Base-by-base conservation (phyloP, 2,329 filamentous ascomycete genomes). In the Aspergillus alliaceus region DNA sequence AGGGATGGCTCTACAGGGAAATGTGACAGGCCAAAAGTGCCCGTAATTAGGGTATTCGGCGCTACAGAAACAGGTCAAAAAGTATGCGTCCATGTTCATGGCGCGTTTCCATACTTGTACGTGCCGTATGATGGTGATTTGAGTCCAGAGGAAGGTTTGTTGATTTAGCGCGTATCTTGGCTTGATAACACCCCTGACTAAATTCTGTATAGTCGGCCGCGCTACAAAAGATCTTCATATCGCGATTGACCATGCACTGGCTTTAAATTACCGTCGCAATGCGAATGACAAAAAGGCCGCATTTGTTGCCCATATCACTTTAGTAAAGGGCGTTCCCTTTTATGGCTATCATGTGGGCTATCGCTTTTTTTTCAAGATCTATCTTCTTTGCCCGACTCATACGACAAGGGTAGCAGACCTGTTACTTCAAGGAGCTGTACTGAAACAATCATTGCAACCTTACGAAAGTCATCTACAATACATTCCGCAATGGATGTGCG, bases 271-370 rank as follows among this genome's bases (percentile, higher is more conserved):
- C 72, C 86, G 91, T 53, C 86, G 88, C 50, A 90, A 93, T 75
- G 81, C 85, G 29, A 84, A 89, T 69, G 84, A 88, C 66, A 84
- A 84, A 53, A 88, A 86, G 59, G 83, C 84, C 40, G 81, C 83
- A 15, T 97, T 90, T 71, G 92, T 98, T 35, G 93, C 92, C 25
- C 89, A 96, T 64, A 92, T 99, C 69, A 93, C 90, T 6, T 80
- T 97, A 5, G 89, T 96, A 61, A 98, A 99, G 73, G 95, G 92
- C 3, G 82, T 96, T 20, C 95, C 96, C 0, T 99, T 97, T 77
- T 99, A 96, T 71, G 96, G 95, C 18, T 98, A 95, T 70, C 84
- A 96, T 74, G 91, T 98, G 51, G 95, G 96, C 54, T 96, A 96
- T 74, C 87, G 84, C 42, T 90, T 90, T 74, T 99, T 91, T 69